These are phyloP conservation scores for Phytophthora multivora DNA, from an alignment of 352 stramenopile genomes.

Conservation along the genomic window DNA sequence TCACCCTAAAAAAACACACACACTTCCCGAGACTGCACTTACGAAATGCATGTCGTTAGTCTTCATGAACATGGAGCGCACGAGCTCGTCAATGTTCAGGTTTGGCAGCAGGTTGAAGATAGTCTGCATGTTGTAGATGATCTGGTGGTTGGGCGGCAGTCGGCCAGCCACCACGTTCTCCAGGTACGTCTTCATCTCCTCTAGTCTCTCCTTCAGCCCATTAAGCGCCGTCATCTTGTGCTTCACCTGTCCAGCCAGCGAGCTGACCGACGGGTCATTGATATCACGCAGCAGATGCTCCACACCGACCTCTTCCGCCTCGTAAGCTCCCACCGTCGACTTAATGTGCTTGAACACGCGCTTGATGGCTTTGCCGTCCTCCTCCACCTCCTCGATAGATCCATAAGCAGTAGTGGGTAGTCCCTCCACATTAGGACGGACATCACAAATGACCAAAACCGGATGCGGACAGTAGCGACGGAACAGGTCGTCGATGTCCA, in stretches of 20 bases:
- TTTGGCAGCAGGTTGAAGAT: conserved; percentile 99
- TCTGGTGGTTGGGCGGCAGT: conserved; percentile 87
- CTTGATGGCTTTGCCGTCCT: conserved; percentile 95
- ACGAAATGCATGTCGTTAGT: conserved; percentile 99
- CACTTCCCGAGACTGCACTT: conserved; percentile 28
- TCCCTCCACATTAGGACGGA: conserved; percentile 93
- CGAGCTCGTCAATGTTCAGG: conserved; percentile 97
- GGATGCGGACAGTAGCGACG: conserved; percentile 94
- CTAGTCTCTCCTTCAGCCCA: conserved; percentile 93
- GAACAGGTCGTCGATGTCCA: conserved; percentile 96
- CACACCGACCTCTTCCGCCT: conserved; percentile 96
- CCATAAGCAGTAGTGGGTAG: conserved; percentile 98
- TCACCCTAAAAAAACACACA: background rate
- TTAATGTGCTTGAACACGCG: conserved; percentile 98
- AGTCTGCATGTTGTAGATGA: conserved; percentile 99
- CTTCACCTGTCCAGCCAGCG: conserved; percentile 98
- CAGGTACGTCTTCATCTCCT: conserved; percentile 99
- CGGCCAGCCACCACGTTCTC: conserved; percentile 90
- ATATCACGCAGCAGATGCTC: conserved; percentile 99
- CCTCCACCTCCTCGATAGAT: conserved; percentile 97
- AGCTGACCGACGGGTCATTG: conserved; percentile 99
- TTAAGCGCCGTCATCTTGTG: conserved; percentile 97
- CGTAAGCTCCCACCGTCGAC: conserved; percentile 95
- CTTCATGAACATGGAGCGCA: conserved; percentile 98
- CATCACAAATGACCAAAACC: conserved; percentile 99